These are phyloP conservation scores for Solanum pinnatisectum DNA, from an alignment of 257 asterid species.

Conservation along the genomic window DNA sequence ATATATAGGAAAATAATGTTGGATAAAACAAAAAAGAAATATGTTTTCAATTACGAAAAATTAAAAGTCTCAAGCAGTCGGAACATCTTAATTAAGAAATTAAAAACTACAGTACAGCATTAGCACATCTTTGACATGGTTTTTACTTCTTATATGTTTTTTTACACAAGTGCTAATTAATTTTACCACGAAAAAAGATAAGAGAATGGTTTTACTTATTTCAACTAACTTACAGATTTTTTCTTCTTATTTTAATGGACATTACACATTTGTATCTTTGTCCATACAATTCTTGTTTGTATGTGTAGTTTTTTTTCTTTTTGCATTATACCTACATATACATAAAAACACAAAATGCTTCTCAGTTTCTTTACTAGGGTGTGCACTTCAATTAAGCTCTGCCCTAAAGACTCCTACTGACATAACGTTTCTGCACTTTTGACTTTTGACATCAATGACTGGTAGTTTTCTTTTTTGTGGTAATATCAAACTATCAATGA, in stretches of 20 bases:
- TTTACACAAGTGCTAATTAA: background rate
- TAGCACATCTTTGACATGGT: background rate
- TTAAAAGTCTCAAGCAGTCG: background rate
- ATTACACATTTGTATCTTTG: background rate
- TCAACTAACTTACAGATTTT: background rate
- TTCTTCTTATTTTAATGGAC: background rate
- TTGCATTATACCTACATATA: background rate
- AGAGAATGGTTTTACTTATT: background rate
- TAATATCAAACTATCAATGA: background rate
- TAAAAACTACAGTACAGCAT: background rate
- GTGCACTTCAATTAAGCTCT: background rate
- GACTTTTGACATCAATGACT: background rate
- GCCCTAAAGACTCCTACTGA: background rate
- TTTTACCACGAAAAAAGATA: background rate
- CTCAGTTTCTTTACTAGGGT: background rate
- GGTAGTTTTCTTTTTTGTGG: background rate
- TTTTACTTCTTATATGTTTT: background rate
- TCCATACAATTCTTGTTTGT: background rate
- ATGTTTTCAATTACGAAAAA: background rate
- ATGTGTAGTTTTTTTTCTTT: background rate
- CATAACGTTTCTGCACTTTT: background rate
- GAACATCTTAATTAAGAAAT: background rate
- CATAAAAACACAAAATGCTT: background rate
- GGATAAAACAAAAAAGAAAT: background rate
- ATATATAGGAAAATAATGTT: background rate